Conservation (phyloP, 2,329 filamentous ascomycete genomes). For the Nemania bipapillata region DNA sequence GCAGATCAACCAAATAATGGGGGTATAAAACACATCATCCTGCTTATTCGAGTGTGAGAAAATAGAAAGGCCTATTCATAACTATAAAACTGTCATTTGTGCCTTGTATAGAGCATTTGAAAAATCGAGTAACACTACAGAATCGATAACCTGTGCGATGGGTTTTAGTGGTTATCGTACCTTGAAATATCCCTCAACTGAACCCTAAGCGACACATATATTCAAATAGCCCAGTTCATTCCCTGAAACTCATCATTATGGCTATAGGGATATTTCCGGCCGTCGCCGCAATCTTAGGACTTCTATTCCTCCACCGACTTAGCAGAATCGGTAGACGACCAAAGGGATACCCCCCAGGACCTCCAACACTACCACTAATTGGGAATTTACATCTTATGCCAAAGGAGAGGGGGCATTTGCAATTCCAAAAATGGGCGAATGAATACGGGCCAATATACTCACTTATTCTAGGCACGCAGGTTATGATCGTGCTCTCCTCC, state of each 20-base stretch:
- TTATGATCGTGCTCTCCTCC: conserved; percentile 60
- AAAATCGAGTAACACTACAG: no score
- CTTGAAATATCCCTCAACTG: neutral
- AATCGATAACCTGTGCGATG: no score
- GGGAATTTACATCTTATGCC: conserved; percentile 65
- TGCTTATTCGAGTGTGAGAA: neutral
- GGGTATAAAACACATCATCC: neutral
- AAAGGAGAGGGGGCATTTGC: conserved; percentile 54
- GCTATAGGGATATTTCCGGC: neutral
- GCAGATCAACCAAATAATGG: neutral
- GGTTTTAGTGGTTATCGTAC: neutral
- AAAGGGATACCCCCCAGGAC: conserved; percentile 59
- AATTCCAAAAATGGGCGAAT: conserved; percentile 64
- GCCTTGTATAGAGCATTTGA: neutral
- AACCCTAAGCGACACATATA: neutral
- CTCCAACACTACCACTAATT: conserved; percentile 62
- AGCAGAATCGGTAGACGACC: conserved; percentile 46
- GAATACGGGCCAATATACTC: conserved; percentile 65
- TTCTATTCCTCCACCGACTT: conserved; percentile 27
- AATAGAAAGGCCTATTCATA: neutral
- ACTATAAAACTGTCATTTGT: neutral
- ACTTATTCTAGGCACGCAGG: conserved; percentile 61
- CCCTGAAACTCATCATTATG: neutral
- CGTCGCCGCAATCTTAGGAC: neutral
- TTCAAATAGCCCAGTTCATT: neutral